These are phyloP conservation scores for Glycyrrhiza uralensis DNA, from an alignment of 306 rosid genomes.

Conservation along the genomic window DNA sequence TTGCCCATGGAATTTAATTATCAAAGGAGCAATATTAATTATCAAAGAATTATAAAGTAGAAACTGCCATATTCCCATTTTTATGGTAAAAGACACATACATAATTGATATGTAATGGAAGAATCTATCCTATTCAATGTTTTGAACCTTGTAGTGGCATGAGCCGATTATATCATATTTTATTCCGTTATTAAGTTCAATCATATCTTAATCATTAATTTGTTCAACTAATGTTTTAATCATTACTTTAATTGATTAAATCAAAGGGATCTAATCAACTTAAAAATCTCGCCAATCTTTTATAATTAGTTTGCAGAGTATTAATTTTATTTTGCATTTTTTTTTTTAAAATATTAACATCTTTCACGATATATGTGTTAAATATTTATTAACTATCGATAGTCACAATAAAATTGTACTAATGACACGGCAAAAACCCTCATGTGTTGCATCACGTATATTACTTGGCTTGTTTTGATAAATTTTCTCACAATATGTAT, in stretches of 20 bases:
- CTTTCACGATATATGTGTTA: background rate
- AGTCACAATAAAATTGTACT: too few relatives aligned
- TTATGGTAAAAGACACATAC: slow-evolving; percentile 8
- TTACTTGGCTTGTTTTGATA: too few relatives aligned
- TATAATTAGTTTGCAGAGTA: too few relatives aligned
- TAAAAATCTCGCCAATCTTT: background rate
- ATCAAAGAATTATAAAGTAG: background rate
- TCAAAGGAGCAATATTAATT: background rate
- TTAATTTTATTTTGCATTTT: background rate
- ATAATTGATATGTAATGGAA: background rate
- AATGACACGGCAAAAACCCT: too few relatives aligned
- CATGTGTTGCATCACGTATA: too few relatives aligned
- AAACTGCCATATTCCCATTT: slow-evolving; percentile 5
- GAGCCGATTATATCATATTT: background rate
- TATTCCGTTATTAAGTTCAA: background rate
- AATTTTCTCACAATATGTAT: too few relatives aligned
- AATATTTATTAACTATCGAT: background rate
- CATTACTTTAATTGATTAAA: background rate
- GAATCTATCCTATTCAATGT: background rate
- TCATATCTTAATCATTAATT: background rate
- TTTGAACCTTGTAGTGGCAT: background rate
- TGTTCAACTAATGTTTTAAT: background rate
- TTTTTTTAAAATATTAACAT: background rate
- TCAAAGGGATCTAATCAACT: background rate
- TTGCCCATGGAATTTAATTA: background rate